Base-by-base conservation (phyloP, 2,329 filamentous ascomycete species). In the Calcarisporium arbuscula region DNA sequence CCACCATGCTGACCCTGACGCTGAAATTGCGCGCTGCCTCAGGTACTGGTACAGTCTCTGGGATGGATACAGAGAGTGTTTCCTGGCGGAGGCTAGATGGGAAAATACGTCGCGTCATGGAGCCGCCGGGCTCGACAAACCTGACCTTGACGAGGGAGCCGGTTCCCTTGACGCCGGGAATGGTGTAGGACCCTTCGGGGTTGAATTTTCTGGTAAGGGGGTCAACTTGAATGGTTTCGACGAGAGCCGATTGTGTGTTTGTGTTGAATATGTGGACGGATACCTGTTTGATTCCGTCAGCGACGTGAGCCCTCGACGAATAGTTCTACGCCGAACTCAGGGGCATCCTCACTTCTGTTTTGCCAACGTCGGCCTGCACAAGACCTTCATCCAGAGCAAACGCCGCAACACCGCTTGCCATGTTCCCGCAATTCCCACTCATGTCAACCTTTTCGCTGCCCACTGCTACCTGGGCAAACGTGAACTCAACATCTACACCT, bases 251-350 rank as follows among this genome's bases (percentile, higher is more conserved):
- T 1, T 59, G 58, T 0, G 77, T 82, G 45, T 82, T 82, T 8
- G 74, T 81, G 50, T 82, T 82, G 45, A 66, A 70, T 6, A 82
- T 70, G n/a, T n/a, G n/a, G n/a, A n/a, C n/a, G n/a, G n/a, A n/a
- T n/a, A n/a, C n/a, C n/a, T n/a, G n/a, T n/a, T n/a, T n/a, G n/a
- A n/a, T n/a, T n/a, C n/a, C n/a, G n/a, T n/a, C n/a, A n/a, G n/a
- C n/a, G n/a, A n/a, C n/a, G n/a, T n/a, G n/a, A n/a, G n/a, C n/a
- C n/a, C n/a, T n/a, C n/a, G n/a, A n/a, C n/a, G n/a, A n/a, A n/a
- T n/a, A n/a, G n/a, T n/a, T n/a, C n/a, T n/a, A n/a, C n/a, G n/a
- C n/a, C n/a, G n/a, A n/a, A 41, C 68, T 28, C 48, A 60, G 41
- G 50, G 57, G 31, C 34, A 54, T 42, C 47, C 44, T 26, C 39